Evolutionary conservation across 164 flowering plant genomes (phyloP).

Genomic region (Cinnamomum micranthum): DNA sequence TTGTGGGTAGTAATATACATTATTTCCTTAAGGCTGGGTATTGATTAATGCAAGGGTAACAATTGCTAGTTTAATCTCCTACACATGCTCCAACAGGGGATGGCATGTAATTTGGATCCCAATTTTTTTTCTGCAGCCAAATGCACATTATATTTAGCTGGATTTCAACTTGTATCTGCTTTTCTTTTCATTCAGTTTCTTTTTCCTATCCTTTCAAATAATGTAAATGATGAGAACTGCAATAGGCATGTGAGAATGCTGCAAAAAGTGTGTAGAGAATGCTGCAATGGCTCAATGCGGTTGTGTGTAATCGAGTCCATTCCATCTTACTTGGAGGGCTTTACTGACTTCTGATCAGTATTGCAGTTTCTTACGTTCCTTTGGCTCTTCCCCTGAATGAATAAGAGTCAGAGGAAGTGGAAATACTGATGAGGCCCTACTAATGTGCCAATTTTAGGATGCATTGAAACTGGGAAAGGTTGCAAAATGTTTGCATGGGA

Average conservation of each 20-base stretch:
- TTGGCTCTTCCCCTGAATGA: no score
- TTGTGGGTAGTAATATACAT: neutral
- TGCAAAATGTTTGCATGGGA: no score
- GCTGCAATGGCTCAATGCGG: neutral
- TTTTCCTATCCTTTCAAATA: neutral
- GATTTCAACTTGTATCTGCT: neutral
- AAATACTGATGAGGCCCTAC: no score
- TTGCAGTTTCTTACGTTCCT: neutral
- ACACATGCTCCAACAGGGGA: no score
- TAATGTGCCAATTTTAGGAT: no score
- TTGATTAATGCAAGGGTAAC: neutral
- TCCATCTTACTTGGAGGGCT: neutral
- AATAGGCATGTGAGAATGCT: neutral
- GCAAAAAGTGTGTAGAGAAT: neutral
- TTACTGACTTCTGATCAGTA: neutral
- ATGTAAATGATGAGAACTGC: neutral
- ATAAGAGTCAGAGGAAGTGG: no score
- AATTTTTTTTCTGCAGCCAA: neutral
- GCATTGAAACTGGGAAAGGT: no score
- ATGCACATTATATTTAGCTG: neutral
- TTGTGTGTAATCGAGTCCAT: neutral
- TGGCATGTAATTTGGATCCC: neutral
- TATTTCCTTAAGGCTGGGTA: neutral
- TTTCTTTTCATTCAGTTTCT: neutral
- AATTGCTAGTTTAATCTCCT: no score